Evolutionary conservation across 2,329 filamentous ascomycete species (phyloP).

Genomic region (Rhynchosporium agropyri): DNA sequence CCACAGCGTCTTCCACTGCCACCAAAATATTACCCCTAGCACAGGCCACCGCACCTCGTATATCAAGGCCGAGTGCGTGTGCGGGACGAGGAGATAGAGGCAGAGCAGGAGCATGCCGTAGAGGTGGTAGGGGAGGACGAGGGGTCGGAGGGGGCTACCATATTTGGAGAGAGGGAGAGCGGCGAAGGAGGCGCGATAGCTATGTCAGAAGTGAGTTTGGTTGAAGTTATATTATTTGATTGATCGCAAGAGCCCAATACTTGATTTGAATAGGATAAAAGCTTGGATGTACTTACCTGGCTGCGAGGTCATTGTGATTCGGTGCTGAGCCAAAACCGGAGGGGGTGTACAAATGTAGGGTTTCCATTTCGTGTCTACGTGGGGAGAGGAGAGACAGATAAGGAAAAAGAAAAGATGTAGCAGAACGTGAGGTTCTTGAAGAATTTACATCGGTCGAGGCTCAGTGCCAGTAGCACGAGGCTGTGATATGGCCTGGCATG

Average conservation of each 20-base stretch:
- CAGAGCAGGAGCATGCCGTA: slow-evolving; percentile 52
- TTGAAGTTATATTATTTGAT: slow-evolving; percentile 23
- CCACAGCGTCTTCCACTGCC: slow-evolving; percentile 49
- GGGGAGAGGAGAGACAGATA: slow-evolving; percentile 3
- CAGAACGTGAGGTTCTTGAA: neutral
- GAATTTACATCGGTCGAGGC: neutral
- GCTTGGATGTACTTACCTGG: no score
- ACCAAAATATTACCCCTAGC: slow-evolving; percentile 47
- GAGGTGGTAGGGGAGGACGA: slow-evolving; percentile 56
- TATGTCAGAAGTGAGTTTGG: slow-evolving; percentile 33
- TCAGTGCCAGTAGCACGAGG: slow-evolving; percentile 4
- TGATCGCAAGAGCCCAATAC: no score
- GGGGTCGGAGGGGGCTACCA: slow-evolving; percentile 44
- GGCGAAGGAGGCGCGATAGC: slow-evolving; percentile 46
- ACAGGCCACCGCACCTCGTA: slow-evolving; percentile 55
- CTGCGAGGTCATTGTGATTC: no score
- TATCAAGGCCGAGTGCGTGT: slow-evolving; percentile 53
- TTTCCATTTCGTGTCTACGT: slow-evolving; percentile 23
- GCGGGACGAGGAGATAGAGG: slow-evolving; percentile 59
- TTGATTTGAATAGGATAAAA: no score
- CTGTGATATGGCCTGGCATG: neutral
- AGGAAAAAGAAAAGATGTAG: neutral
- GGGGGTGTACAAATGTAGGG: slow-evolving; percentile 32
- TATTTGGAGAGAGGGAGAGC: slow-evolving; percentile 45
- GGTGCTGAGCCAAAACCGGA: neutral